Conservation (phyloP, 768 basidiomycete species). For the Dioszegia crocea region DNA sequence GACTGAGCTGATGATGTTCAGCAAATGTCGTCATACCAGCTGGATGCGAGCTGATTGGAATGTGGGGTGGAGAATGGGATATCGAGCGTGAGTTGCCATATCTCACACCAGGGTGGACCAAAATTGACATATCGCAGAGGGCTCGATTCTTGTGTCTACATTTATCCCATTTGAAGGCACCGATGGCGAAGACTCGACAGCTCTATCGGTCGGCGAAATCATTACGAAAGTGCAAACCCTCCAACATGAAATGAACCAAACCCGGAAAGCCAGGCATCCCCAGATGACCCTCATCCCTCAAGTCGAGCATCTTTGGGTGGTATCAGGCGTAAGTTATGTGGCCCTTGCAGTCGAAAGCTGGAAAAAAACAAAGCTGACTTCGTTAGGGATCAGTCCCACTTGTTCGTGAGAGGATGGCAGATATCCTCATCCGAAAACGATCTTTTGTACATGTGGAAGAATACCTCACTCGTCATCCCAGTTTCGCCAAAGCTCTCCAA, state of each 20-base stretch:
- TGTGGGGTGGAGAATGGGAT: constrained; percentile 49
- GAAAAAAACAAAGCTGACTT: neutral
- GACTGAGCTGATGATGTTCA: constrained; percentile 11
- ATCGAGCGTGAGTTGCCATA: constrained; percentile 31
- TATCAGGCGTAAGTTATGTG: constrained; percentile 41
- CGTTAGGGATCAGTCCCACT: constrained; percentile 35
- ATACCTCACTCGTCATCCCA: constrained; percentile 44
- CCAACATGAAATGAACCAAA: constrained; percentile 30
- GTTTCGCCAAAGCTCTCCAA: constrained; percentile 31
- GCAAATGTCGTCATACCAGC: constrained; percentile 42
- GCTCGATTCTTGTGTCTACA: constrained; percentile 43
- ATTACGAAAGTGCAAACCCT: constrained; percentile 38
- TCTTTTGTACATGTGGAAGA: constrained; percentile 44
- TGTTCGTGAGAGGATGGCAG: constrained; percentile 42
- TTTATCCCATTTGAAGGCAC: constrained; percentile 45
- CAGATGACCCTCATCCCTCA: constrained; percentile 23
- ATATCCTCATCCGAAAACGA: constrained; percentile 41
- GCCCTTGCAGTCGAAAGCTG: neutral
- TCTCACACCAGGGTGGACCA: neutral
- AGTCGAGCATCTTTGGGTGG: constrained; percentile 44
- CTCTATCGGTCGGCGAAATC: constrained; percentile 43
- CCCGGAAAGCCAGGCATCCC: neutral
- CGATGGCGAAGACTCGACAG: constrained; percentile 45
- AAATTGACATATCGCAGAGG: constrained; percentile 19
- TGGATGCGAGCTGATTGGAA: constrained; percentile 40